Evolutionary conservation across 805 yeast species (phyloP), one percentile per base, ranked within the genome.

Genomic region (Metschnikowia vanudenii): DNA sequence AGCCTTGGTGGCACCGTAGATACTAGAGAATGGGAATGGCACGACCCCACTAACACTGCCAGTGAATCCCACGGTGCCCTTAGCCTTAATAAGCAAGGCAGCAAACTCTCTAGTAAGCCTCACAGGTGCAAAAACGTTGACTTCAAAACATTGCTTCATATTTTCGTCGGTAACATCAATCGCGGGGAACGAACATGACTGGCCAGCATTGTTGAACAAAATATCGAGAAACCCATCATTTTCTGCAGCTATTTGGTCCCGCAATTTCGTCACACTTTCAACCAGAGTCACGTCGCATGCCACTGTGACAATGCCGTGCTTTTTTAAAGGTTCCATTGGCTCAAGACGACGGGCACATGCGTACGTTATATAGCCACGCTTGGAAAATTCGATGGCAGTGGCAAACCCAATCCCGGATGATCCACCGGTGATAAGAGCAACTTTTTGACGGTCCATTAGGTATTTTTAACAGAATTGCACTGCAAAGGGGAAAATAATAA

Each of bases 131-230:
- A 77, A 75, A 0, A 86, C 86, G 58, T 87, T 87, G 17, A 84
- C 88, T 41, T 78, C 74, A 59, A 79, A 80, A 46, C 82, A 77
- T 51, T 74, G 74, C 30, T 63, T 67, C 24, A 81, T 55, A 29
- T 64, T 73, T 11, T 74, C 82, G 59, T 84, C 82, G 3, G 75
- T 65, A 2, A 81, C 85, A 63, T 85, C 94, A 39, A 77, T 52
- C 0, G 86, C 88, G 0, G 94, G 88, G 43, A 81, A 72, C 0
- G 87, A 78, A 56, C 91, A 86, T 17, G 88, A 75, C 54, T 78
- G 83, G 14, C 91, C 91, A 1, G 95, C 95, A 61, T 86, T 87
- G 63, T 87, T 86, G 67, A 73, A 85, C 43, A 86, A 63, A 9
- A 83, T 54, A 55, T 85, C 88, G 46, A 85, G 61, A 41, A 73